Evolutionary conservation across 805 yeast species (phyloP).

Genomic region (Kluyveromyces starmeri): DNA sequence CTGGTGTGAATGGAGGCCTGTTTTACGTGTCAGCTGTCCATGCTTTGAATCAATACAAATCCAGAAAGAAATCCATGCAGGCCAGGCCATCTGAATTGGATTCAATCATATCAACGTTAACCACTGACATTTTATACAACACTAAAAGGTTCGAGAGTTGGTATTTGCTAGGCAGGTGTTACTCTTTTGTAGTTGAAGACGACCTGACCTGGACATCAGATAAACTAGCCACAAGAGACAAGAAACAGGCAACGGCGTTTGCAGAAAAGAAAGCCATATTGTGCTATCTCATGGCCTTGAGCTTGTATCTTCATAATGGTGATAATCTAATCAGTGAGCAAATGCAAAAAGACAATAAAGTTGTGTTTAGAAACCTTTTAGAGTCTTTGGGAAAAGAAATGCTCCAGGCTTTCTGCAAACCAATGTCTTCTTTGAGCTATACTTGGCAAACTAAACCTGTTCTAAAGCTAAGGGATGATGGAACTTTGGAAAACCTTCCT

Average conservation of each 20-base stretch:
- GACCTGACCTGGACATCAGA: slow-evolving; percentile 91
- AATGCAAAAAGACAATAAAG: slow-evolving; percentile 11
- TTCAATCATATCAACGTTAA: slow-evolving; percentile 56
- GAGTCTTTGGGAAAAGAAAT: slow-evolving; percentile 23
- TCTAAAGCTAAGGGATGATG: slow-evolving; percentile 13
- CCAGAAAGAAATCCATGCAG: slow-evolving; percentile 68
- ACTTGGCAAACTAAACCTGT: slow-evolving; percentile 19
- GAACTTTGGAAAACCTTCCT: slow-evolving; percentile 11
- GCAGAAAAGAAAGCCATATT: slow-evolving; percentile 62
- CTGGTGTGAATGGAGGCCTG: slow-evolving; percentile 55
- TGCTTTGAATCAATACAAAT: slow-evolving; percentile 31
- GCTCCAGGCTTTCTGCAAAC: slow-evolving; percentile 48
- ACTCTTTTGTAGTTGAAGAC: slow-evolving; percentile 72
- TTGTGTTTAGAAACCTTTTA: slow-evolving; percentile 12
- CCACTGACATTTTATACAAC: slow-evolving; percentile 57
- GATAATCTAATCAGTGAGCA: slow-evolving; percentile 4
- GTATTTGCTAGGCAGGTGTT: slow-evolving; percentile 75
- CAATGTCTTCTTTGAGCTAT: slow-evolving; percentile 58
- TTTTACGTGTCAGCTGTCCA: slow-evolving; percentile 34
- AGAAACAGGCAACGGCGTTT: slow-evolving; percentile 50
- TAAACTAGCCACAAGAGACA: slow-evolving; percentile 54
- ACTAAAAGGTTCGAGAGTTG: slow-evolving; percentile 74
- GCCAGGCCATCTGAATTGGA: slow-evolving; percentile 78
- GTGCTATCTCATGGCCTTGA: slow-evolving; percentile 68
- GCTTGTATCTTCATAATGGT: slow-evolving; percentile 21